Evolutionary conservation across 2,329 filamentous ascomycete species (phyloP).

Genomic region (Orbilia brochopaga): DNA sequence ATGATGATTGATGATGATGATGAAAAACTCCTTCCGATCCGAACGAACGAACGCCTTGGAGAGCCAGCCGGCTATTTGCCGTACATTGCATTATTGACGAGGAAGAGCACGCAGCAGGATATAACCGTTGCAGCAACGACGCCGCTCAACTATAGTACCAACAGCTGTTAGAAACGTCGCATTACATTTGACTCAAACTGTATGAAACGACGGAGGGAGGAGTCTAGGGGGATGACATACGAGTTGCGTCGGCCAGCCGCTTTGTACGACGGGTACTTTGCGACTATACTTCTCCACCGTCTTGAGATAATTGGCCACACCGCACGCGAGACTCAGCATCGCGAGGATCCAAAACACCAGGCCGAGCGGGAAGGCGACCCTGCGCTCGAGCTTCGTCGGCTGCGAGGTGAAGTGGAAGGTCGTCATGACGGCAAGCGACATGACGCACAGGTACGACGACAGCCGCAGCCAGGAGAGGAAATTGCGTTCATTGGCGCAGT

Average conservation of each 20-base stretch:
- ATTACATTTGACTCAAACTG: too few relatives aligned
- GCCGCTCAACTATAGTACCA: constrained; percentile 22
- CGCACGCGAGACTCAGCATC: constrained; percentile 75
- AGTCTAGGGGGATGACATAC: constrained; percentile 59
- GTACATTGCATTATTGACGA: constrained; percentile 37
- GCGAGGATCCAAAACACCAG: constrained; percentile 85
- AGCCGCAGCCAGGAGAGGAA: constrained; percentile 92
- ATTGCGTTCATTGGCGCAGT: constrained; percentile 77
- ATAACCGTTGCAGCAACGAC: constrained; percentile 41
- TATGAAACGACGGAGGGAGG: too few relatives aligned
- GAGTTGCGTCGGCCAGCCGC: constrained; percentile 87
- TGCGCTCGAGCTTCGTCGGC: constrained; percentile 73
- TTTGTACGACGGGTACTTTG: constrained; percentile 83
- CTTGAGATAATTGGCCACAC: constrained; percentile 85
- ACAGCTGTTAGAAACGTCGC: too few relatives aligned
- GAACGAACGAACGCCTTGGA: neutral
- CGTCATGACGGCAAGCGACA: constrained; percentile 85
- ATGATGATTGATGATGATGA: too few relatives aligned
- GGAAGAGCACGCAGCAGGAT: constrained; percentile 39
- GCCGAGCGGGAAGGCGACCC: constrained; percentile 81
- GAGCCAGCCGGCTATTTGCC: neutral
- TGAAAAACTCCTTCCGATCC: too few relatives aligned
- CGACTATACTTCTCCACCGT: constrained; percentile 78
- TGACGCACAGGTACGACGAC: constrained; percentile 86
- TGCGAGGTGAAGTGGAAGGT: constrained; percentile 86